phyloP scores from a whole-genome alignment of 225 moss, liverwort and hornwort genomes.

The Ulota crispa region DNA sequence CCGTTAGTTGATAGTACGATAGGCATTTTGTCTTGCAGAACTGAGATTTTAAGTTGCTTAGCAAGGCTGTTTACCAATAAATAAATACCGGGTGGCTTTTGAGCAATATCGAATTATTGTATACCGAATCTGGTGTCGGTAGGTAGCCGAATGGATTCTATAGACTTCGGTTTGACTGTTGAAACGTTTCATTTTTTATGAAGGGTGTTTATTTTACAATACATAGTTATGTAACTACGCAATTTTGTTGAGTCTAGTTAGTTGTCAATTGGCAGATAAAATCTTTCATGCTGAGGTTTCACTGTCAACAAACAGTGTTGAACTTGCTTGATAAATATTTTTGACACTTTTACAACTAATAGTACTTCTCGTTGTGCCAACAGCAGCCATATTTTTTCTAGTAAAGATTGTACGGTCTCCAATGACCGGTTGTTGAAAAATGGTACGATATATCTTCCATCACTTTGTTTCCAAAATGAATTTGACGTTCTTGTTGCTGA shows the following conservation, averaged over 20 bases:
- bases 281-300: background rate
- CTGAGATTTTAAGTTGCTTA: too few relatives aligned
- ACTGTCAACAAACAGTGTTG: constrained; percentile 7
- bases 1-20: too few relatives aligned
- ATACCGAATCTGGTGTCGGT: background rate
- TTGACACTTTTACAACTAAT: background rate
- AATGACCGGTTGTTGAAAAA: background rate
- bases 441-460: background rate
- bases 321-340: constrained; percentile 3
- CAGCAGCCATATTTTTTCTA: background rate
- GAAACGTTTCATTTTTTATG: constrained; percentile 7
- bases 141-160: background rate
- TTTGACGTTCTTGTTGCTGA: background rate
- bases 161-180: constrained; percentile 1
- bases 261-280: background rate
- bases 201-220: background rate
- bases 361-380: background rate
- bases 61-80: too few relatives aligned
- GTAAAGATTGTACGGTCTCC: background rate
- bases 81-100: too few relatives aligned
- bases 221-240: background rate
- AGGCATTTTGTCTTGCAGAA: too few relatives aligned
- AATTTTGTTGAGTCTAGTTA: constrained; percentile 7
- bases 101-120: too few relatives aligned
- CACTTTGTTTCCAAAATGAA: background rate